Evolutionary conservation across 495 filamentous ascomycete species (phyloP).

Genomic region (Sabuloglossum arenarium): DNA sequence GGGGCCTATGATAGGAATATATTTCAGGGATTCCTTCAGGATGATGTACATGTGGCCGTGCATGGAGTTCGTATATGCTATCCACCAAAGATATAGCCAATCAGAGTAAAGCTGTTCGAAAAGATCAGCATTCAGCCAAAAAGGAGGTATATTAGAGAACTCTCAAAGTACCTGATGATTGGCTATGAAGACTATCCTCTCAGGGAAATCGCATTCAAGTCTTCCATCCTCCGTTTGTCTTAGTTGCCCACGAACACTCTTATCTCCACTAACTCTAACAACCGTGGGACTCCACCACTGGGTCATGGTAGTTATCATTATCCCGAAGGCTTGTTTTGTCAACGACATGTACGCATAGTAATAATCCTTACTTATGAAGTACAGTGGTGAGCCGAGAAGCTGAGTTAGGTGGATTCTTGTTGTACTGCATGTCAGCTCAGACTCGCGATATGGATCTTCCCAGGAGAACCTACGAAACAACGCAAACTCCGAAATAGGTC

Average conservation of each 20-base stretch:
- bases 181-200: conserved; percentile 58
- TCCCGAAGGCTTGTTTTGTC: conserved; percentile 55
- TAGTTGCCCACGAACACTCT: conserved; percentile 47
- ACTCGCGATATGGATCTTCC: background rate
- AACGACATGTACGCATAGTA: conserved; percentile 64
- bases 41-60: conserved; percentile 78
- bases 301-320: conserved; percentile 53
- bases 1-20: conserved; percentile 50
- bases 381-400: conserved; percentile 46
- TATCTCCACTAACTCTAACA: conserved; percentile 58
- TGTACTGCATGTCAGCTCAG: background rate
- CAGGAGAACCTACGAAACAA: conserved; percentile 11
- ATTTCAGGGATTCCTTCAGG: conserved; percentile 62
- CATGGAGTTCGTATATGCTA: conserved; percentile 51
- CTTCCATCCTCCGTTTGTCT: conserved; percentile 39
- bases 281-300: conserved; percentile 64
- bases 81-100: conserved; percentile 83
- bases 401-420: conserved; percentile 38
- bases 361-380: conserved; percentile 42
- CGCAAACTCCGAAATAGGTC: conserved; percentile 42
- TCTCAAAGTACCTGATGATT: conserved; percentile 44
- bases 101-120: conserved; percentile 47
- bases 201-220: conserved; percentile 52
- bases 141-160: background rate
- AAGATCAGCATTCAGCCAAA: background rate